These are phyloP conservation scores for Phlebopus sp. DNA, from an alignment of 1,284 basidiomycete genomes.

Conservation along the genomic window DNA sequence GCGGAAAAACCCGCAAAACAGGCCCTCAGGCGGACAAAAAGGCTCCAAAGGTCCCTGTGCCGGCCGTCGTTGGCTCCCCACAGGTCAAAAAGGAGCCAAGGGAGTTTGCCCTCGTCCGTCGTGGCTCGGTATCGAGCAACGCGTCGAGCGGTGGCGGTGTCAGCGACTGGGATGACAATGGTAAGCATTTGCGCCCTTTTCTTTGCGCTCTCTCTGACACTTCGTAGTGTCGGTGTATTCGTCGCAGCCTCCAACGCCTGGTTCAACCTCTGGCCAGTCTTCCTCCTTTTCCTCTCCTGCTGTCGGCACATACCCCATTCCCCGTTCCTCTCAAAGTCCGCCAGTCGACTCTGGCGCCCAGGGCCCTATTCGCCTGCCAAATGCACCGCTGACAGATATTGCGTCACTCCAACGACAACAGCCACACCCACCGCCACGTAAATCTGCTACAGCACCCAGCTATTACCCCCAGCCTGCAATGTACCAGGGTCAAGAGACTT, in stretches of 20 bases:
- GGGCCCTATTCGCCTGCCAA: conserved; percentile 67
- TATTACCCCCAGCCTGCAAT: conserved; percentile 29
- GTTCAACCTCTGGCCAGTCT: conserved; percentile 53
- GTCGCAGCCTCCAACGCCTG: conserved; percentile 29
- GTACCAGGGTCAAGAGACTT: conserved; percentile 28
- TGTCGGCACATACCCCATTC: conserved; percentile 53
- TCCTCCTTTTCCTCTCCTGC: conserved; percentile 67
- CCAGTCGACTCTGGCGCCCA: conserved; percentile 40
- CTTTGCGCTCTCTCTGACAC: conserved; percentile 2
- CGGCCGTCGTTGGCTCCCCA: conserved; percentile 23
- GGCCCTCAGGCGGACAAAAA: conserved; percentile 38
- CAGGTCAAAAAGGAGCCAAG: conserved; percentile 63
- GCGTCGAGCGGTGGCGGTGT: conserved; percentile 51
- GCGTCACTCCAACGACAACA: conserved; percentile 42
- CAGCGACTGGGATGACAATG: conserved; percentile 75
- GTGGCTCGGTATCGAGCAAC: conserved; percentile 59
- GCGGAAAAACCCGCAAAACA: conserved; percentile 72
- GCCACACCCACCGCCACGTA: conserved; percentile 26
- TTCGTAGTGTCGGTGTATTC: conserved; percentile 63
- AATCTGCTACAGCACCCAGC: conserved; percentile 27
- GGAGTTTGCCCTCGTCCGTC: conserved; percentile 51
- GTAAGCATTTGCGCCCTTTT: conserved; percentile 38
- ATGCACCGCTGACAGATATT: conserved; percentile 63
- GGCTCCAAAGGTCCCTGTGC: conserved; percentile 26
- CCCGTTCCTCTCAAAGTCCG: conserved; percentile 59